Base-by-base conservation (phyloP, 2,329 filamentous ascomycete species). In the Fonsecaea pugnacius region DNA sequence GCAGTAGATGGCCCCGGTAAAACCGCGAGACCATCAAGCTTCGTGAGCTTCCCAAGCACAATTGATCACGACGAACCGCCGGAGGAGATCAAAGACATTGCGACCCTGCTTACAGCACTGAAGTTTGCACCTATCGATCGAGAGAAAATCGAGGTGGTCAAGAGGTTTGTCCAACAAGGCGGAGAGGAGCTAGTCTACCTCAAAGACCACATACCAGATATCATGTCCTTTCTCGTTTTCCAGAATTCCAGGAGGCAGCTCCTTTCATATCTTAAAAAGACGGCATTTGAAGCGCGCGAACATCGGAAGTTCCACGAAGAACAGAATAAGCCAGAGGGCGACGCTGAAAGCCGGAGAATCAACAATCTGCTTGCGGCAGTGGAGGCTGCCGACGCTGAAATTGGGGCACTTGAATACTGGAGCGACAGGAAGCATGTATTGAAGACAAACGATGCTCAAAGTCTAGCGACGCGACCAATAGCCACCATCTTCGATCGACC, bases 171-270 rank as follows among this genome's bases (percentile, higher is more conserved):
- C n/a, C 81, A 87, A 48, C 83, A 95, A 59, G 91, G 87, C 21
- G 86, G 86, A 5, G 87, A 90, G 27, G 92, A 97, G 70, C 79
- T 98, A 32, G 83, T 84, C 60, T 90, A 92, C 66, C 80, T 99
- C 21, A 84, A 89, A 66, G 84, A 89, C n/a, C 69, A 88, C 74
- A 94, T 96, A 83, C 89, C 91, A 61, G 87, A 92, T 51, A 90
- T 96, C 70, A 93, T 96, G 92, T 83, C 87, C 0, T 82, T 90
- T 63, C 91, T 98, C 72, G 83, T 99, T 21, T 99, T 96, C 74
- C 94, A 98, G 75, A 88, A 89, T 18, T 96, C 93, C 2, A 86
- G 93, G 27, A 87, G 89, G 66, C 86, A 92, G 63, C 82, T 98
- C 3, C 82, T 97, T 16, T 82, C 86, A 18, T 85, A 87, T 57